Base-by-base conservation (phyloP, 805 yeast species). In the Maudiozyma turicensis region DNA sequence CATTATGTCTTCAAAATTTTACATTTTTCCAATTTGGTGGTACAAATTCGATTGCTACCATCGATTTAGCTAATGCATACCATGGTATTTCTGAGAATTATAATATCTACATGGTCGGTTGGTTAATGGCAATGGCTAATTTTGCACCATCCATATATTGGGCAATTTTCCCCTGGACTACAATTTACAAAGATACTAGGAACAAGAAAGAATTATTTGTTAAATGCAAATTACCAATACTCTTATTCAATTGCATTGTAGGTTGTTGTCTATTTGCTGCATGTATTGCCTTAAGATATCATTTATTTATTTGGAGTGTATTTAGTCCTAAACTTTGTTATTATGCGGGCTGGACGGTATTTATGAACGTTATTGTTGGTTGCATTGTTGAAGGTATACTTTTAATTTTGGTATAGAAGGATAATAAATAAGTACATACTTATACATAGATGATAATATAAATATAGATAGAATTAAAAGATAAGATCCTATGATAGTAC, bases 291-390 rank as follows among this genome's bases (percentile, higher is more conserved):
- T 73, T 90, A 56, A 73, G 95, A 56, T 85, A 82, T 60, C 99
- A 93, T 64, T 71, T 93, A 49, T 93, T 93, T 63, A 85, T 93
- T 8, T 93, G 99, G 99, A 90, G 98, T 1, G 99, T 93, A 7
- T 93, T 93, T 69, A 86, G 95, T 46, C 99, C 99, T 1, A 91
- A 90, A 59, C 64, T 93, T 5, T 74, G 95, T 35, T 93, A 84
- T 63, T 82, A 83, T 55, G 78, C 80, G 1, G 81, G 82, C 3
- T 93, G 98, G 98, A 69, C 76, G 33, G 48, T 77, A 4, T 69
- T 79, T 43, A 70, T 81, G 72, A 66, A 65, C 57, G 42, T 69
- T 47, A 48, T 81, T 48, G 55, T 72, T 15, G 76, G 73, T 35
- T 64, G 68, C 51, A 31, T 62, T 6, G 33, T 68, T 6, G 65